Evolutionary conservation across 257 asterid genomes (phyloP).

Genomic region (Nyctanthes arbortristis): DNA sequence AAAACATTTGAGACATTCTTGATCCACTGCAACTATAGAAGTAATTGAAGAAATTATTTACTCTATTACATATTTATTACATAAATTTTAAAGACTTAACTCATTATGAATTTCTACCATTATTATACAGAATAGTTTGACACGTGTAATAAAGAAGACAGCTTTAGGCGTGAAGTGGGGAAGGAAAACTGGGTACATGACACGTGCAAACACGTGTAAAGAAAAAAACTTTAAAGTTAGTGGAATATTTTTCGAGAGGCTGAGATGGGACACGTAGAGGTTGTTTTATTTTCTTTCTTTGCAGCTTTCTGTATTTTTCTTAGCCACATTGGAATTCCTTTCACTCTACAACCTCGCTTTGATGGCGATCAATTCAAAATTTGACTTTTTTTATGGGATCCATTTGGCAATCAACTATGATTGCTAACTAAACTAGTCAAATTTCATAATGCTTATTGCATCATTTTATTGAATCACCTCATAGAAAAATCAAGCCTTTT

Average conservation of each 20-base stretch:
- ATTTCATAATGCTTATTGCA: too few species aligned
- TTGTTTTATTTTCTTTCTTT: background rate
- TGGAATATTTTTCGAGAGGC: conserved; percentile 21
- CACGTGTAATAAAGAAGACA: background rate
- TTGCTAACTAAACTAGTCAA: too few species aligned
- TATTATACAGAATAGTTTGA: too few species aligned
- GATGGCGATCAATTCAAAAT: background rate
- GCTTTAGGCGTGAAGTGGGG: conserved; percentile 29
- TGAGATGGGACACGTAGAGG: conserved; percentile 31
- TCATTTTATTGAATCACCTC: too few species aligned
- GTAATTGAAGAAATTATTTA: too few species aligned
- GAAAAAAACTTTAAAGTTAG: conserved; percentile 27
- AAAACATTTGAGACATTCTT: too few species aligned
- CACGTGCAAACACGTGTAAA: conserved; percentile 52
- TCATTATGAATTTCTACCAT: too few species aligned
- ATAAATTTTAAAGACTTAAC: too few species aligned
- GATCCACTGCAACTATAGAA: too few species aligned
- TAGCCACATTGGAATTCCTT: conserved; percentile 32
- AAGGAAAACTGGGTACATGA: conserved; percentile 13
- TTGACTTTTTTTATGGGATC: background rate
- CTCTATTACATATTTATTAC: too few species aligned
- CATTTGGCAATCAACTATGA: too few species aligned
- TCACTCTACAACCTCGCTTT: conserved; percentile 32
- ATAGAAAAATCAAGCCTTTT: too few species aligned
- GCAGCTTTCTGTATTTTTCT: conserved; percentile 3